Percentiles rank a stretch among this genome's conserved stretches.
These are phyloP conservation scores for Globisporangium mamillatum DNA, from an alignment of 352 stramenopile species.

Conservation along the genomic window DNA sequence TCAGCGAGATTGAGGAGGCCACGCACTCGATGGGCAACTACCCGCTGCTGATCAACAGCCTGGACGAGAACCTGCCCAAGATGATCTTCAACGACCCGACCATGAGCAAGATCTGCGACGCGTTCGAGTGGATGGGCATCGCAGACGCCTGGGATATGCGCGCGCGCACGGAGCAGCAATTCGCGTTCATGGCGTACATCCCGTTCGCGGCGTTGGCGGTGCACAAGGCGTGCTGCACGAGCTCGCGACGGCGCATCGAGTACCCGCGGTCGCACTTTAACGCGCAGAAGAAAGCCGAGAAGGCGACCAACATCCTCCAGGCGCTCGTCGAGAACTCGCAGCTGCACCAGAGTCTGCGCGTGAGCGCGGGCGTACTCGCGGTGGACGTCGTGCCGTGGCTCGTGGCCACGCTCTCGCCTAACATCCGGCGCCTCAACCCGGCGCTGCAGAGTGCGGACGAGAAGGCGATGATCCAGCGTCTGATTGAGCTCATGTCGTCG, in stretches of 20 bases:
- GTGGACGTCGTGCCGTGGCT: slow-evolving; percentile 81
- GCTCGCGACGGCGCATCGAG: slow-evolving; percentile 62
- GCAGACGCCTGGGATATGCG: slow-evolving; percentile 68
- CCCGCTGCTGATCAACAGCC: slow-evolving; percentile 71
- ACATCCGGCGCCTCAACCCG: slow-evolving; percentile 55
- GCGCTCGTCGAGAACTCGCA: slow-evolving; percentile 62
- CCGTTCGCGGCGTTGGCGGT: slow-evolving; percentile 71
- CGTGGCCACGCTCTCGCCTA: slow-evolving; percentile 56
- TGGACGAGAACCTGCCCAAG: slow-evolving; percentile 88
- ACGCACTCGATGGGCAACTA: slow-evolving; percentile 76
- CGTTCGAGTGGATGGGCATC: slow-evolving; percentile 83
- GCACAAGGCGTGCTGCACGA: slow-evolving; percentile 70
- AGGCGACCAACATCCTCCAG: slow-evolving; percentile 62
- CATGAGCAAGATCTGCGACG: slow-evolving; percentile 76
- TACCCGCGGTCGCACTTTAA: slow-evolving; percentile 71
- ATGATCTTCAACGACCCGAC: slow-evolving; percentile 90
- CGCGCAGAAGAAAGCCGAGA: slow-evolving; percentile 51
- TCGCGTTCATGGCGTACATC: slow-evolving; percentile 61
- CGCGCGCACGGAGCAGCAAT: slow-evolving; percentile 70
- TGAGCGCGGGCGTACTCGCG: slow-evolving; percentile 54
- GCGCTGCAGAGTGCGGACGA: slow-evolving; percentile 64
- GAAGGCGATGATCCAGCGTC: slow-evolving; percentile 55
- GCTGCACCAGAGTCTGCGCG: slow-evolving; percentile 53
- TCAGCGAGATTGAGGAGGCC: slow-evolving; percentile 66
- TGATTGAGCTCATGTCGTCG: slow-evolving; percentile 78